A percentile compares a stretch with the other conserved stretches of the same genome.
Conservation (phyloP, 768 basidiomycete genomes). For the Clitopilus passeckerianus region DNA sequence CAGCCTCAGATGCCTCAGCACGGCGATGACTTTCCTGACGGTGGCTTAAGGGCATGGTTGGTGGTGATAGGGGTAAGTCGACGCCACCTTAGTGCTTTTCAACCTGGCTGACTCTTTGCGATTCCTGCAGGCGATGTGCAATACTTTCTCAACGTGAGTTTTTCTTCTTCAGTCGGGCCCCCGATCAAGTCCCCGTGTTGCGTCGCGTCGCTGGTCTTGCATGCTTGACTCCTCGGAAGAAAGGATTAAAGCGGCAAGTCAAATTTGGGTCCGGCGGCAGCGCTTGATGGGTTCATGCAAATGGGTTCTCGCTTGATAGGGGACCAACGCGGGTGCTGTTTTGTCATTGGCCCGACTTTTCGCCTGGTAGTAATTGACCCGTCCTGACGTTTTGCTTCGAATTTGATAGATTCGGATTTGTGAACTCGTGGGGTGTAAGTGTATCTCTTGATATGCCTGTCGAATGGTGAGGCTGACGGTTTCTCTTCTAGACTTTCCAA, state of each 20-base stretch:
- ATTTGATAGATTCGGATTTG: conserved; percentile 51
- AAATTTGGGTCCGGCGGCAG: background rate
- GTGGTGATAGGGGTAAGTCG: conserved; percentile 35
- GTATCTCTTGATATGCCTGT: background rate
- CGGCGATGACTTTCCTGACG: conserved; percentile 34
- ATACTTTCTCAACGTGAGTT: conserved; percentile 41
- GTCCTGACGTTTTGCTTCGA: conserved; percentile 2
- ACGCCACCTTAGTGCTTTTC: too few relatives aligned
- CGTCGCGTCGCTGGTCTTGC: background rate
- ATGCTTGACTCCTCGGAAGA: background rate
- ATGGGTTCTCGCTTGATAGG: background rate
- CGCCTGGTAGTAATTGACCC: background rate
- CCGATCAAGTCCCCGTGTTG: background rate
- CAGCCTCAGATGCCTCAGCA: background rate
- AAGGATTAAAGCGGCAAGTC: background rate
- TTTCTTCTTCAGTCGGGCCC: background rate
- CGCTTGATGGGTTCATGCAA: background rate
- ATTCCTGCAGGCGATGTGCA: conserved; percentile 36
- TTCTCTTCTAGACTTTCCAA: conserved; percentile 58
- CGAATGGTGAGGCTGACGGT: background rate
- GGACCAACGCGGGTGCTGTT: background rate
- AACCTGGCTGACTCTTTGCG: background rate
- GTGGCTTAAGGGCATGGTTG: conserved; percentile 39
- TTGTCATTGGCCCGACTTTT: background rate
- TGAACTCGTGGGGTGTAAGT: conserved; percentile 73